phyloP scores from a whole-genome alignment of 2,329 filamentous ascomycete species.

The Hortaea werneckii region DNA sequence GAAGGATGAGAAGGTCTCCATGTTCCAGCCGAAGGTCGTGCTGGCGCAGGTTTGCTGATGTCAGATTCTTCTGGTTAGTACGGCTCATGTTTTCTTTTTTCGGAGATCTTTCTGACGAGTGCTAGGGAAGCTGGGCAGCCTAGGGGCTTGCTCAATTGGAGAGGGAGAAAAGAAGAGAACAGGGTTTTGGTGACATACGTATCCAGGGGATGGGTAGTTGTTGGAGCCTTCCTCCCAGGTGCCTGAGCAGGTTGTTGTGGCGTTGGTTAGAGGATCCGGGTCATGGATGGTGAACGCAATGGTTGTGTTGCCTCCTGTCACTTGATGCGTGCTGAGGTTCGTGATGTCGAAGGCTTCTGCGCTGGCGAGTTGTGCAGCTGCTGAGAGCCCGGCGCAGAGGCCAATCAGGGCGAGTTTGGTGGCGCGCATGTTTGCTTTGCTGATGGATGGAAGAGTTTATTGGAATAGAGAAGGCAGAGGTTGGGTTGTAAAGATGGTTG shows the following conservation, averaged over 20 bases:
- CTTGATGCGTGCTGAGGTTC: slow-evolving; percentile 9
- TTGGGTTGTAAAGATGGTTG: too few species aligned
- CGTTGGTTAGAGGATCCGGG: slow-evolving; percentile 19
- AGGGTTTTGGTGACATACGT: slow-evolving; percentile 6
- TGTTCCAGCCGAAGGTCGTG: slow-evolving; percentile 16
- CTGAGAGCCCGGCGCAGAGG: not conserved
- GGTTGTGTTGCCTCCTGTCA: slow-evolving; percentile 12
- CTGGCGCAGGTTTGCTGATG: slow-evolving; percentile 10
- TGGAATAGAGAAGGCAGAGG: too few species aligned
- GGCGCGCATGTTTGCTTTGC: not conserved
- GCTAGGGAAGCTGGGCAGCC: too few species aligned
- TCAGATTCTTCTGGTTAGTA: not conserved
- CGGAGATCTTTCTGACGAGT: not conserved
- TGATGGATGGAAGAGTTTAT: not conserved
- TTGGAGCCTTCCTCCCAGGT: slow-evolving; percentile 12
- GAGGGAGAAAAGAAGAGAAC: not conserved
- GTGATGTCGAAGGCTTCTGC: slow-evolving; percentile 11
- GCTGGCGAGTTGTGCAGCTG: not conserved
- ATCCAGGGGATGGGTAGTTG: slow-evolving; percentile 13
- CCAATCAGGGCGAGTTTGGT: not conserved
- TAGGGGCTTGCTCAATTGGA: not conserved
- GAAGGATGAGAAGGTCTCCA: slow-evolving; percentile 10
- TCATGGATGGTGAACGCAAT: slow-evolving; percentile 20
- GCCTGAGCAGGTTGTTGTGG: slow-evolving; percentile 14
- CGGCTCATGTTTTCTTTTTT: not conserved